Evolutionary conservation across 208 protist genomes (phyloP).

Genomic region (Crithidia brevicula): DNA sequence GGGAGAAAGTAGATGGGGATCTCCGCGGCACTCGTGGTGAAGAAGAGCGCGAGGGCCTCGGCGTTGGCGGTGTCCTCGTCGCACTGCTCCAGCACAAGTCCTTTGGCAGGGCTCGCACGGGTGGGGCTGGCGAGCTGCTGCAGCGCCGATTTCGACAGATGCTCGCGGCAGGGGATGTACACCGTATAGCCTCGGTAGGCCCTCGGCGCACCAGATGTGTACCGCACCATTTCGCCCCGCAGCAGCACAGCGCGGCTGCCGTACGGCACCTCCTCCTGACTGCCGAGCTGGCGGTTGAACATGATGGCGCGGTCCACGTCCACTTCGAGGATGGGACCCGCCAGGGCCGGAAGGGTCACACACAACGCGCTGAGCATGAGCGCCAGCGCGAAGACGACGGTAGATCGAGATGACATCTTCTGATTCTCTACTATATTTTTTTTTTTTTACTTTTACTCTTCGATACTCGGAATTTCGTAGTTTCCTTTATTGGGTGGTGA

Average conservation of each 20-base stretch:
- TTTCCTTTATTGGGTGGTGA: too few species aligned
- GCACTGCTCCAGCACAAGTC: slow-evolving; percentile 59
- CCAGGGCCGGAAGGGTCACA: slow-evolving; percentile 13
- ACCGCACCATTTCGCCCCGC: slow-evolving; percentile 51
- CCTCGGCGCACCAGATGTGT: slow-evolving; percentile 20
- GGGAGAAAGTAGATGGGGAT: slow-evolving; percentile 72
- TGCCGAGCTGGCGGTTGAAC: slow-evolving; percentile 47
- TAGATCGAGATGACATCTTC: not conserved
- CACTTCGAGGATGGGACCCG: slow-evolving; percentile 34
- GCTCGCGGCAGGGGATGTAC: slow-evolving; percentile 51
- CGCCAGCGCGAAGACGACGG: slow-evolving; percentile 2
- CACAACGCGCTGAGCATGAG: slow-evolving; percentile 25
- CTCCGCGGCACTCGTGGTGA: slow-evolving; percentile 19
- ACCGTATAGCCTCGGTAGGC: slow-evolving; percentile 52
- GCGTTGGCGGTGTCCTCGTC: slow-evolving; percentile 60
- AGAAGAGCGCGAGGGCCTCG: slow-evolving; percentile 42
- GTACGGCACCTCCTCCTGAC: slow-evolving; percentile 22
- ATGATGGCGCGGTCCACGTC: slow-evolving; percentile 56
- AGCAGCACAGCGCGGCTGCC: slow-evolving; percentile 61
- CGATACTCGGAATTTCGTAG: too few species aligned
- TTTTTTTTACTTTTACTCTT: not conserved
- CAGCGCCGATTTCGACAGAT: slow-evolving; percentile 48
- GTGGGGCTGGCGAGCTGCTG: slow-evolving; percentile 34
- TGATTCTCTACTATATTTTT: not conserved
- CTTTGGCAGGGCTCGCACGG: slow-evolving; percentile 29